These are phyloP conservation scores for Aspergillus sparsus DNA, from an alignment of 495 filamentous ascomycete genomes.

Conservation along the genomic window DNA sequence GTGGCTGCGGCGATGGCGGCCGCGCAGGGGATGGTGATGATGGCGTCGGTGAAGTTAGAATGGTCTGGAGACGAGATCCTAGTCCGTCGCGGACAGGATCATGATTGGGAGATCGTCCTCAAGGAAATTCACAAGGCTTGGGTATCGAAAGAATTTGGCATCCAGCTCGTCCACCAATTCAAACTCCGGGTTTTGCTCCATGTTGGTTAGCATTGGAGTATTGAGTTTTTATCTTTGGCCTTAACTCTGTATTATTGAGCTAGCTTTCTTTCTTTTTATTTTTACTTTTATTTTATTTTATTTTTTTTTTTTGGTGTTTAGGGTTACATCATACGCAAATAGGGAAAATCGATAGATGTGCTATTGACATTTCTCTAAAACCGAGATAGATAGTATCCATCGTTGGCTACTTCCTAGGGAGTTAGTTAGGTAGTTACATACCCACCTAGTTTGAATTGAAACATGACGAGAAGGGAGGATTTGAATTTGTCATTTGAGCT, in stretches of 20 bases:
- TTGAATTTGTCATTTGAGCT: no score
- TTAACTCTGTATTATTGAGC: neutral
- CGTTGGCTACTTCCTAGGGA: no score
- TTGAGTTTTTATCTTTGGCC: no score
- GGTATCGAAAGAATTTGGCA: constrained; percentile 4
- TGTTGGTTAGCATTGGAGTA: neutral
- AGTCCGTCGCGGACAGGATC: constrained; percentile 17
- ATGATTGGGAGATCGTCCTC: constrained; percentile 18
- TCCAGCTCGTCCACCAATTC: constrained; percentile 1
- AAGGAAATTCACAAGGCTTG: constrained; percentile 12
- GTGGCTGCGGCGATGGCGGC: neutral
- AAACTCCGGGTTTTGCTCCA: constrained; percentile 20
- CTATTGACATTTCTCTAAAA: no score
- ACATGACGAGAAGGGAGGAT: no score
- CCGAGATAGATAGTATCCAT: no score
- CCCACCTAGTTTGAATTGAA: no score
- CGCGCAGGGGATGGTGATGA: constrained; percentile 7
- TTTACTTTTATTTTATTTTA: neutral
- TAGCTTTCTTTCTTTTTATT: neutral
- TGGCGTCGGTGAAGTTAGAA: constrained; percentile 16
- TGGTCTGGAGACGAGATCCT: constrained; percentile 18
- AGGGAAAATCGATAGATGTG: no score
- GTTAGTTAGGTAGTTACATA: no score
- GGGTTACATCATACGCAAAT: no score
- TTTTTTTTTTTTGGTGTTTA: neutral